Evolutionary conservation across 306 rosid species (phyloP).

Genomic region (Rosa multiflora): DNA sequence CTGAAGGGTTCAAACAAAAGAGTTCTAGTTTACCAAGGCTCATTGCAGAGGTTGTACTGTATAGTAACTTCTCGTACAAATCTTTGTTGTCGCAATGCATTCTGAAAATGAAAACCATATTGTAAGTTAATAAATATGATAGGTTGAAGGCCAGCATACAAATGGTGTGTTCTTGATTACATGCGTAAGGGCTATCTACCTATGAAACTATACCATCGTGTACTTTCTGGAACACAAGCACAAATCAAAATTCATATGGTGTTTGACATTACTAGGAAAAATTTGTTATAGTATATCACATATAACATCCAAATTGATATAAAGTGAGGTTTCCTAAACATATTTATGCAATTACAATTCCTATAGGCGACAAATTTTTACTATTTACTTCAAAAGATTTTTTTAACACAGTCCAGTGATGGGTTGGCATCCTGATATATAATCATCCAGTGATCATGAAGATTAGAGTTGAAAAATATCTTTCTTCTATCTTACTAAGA

Average conservation of each 20-base stretch:
- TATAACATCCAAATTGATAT: neutral
- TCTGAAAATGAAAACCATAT: constrained; percentile 51
- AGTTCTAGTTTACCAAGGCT: constrained; percentile 67
- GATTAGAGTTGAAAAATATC: neutral
- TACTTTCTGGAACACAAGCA: neutral
- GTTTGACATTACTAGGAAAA: neutral
- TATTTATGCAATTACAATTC: neutral
- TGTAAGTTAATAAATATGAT: neutral
- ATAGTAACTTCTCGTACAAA: constrained; percentile 91
- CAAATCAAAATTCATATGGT: neutral
- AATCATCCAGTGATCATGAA: neutral
- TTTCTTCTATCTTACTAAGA: neutral
- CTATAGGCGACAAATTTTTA: no score
- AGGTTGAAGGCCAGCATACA: neutral
- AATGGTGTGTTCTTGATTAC: neutral
- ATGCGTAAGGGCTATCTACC: no score
- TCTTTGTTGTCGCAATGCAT: constrained; percentile 85
- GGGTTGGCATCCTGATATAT: neutral
- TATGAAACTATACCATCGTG: neutral
- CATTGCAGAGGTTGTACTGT: constrained; percentile 99
- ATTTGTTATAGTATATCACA: no score
- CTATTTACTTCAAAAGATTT: neutral
- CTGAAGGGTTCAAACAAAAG: neutral
- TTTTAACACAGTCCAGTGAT: neutral
- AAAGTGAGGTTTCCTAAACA: neutral